Evolutionary conservation across 148 eudicot species (phyloP), one percentile per base, ranked within the genome.

Genomic region (Persicaria maculosa): DNA sequence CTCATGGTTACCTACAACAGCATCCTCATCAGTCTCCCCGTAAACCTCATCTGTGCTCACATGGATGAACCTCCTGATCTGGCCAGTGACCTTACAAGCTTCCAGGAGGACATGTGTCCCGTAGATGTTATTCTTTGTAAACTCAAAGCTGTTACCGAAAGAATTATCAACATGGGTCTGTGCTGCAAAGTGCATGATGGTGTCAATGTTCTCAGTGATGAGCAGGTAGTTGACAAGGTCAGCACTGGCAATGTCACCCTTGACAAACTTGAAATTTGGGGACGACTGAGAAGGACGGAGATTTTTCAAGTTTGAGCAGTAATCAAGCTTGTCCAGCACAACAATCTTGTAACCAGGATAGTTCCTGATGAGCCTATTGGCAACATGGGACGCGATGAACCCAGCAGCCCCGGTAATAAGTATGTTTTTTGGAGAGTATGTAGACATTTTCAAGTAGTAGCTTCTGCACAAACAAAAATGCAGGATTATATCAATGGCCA

Each of bases 11-110:
- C 91, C 91, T 8, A 88, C 91, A 70, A 84, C 83, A n/a, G 91
- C 91, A 81, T 88, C 91, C 77, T 88, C 86, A 17, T 88, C 91
- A 3, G 91, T 88, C 79, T 88, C 90, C 16, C 90, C 90, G 55
- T 87, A 87, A 12, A 87, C 90, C 81, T 87, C 90, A 77, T 87
- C 90, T 1, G 90, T 87, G 83, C 90, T 87, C 5, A 87, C 90
- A 76, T 87, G 90, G 75, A 87, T 87, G 55, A 87, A 87, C 81
- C 90, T 81, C 80, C 79, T 84, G 69, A 87, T 84, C 80, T 84
- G 90, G 71, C 90, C 87, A 47, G 90, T 87, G 72, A 87, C 90
- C 72, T 87, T 87, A 80, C 90, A 87, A 47, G 90, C 90, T 75
- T 87, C 90, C 40, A 87, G 74, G 48, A 87, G 88, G 44, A 87